phyloP scores from a whole-genome alignment of 345 rosid genomes.

The Linum trigynum region DNA sequence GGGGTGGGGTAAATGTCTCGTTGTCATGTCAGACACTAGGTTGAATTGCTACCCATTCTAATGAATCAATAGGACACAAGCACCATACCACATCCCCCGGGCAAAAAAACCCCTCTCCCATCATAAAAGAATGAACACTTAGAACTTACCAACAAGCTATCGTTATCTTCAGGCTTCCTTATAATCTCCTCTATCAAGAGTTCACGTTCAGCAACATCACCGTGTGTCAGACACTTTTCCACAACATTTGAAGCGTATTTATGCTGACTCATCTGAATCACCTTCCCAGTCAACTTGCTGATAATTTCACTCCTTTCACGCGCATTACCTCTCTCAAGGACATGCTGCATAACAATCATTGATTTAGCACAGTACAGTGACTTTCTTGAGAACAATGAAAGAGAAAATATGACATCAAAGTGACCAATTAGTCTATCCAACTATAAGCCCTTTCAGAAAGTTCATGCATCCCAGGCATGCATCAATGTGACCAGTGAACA shows the following conservation, averaged over 20 bases:
- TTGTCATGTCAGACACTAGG: too few species aligned
- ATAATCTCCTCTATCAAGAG: slow-evolving; percentile 75
- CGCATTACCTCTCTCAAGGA: slow-evolving; percentile 77
- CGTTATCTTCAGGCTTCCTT: slow-evolving; percentile 63
- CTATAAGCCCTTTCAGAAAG: background rate
- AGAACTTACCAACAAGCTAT: slow-evolving; percentile 66
- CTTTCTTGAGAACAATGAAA: too few species aligned
- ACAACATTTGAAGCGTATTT: slow-evolving; percentile 93
- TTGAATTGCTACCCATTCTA: too few species aligned
- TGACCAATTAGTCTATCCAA: background rate
- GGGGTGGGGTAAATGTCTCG: too few species aligned
- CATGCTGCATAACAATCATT: slow-evolving; percentile 45
- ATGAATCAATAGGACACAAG: background rate
- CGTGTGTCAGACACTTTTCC: slow-evolving; percentile 89
- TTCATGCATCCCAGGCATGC: background rate
- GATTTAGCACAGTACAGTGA: background rate
- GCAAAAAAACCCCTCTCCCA: background rate
- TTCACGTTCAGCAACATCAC: slow-evolving; percentile 60
- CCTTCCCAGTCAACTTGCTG: slow-evolving; percentile 65
- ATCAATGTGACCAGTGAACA: background rate
- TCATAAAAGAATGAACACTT: background rate
- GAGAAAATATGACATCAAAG: too few species aligned
- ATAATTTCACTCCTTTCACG: slow-evolving; percentile 66
- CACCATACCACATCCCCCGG: too few species aligned
- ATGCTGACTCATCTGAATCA: slow-evolving; percentile 94